Evolutionary conservation across 768 basidiomycete species (phyloP), one percentile per base, ranked within the genome.

Genomic region (Auriculariales sp.): DNA sequence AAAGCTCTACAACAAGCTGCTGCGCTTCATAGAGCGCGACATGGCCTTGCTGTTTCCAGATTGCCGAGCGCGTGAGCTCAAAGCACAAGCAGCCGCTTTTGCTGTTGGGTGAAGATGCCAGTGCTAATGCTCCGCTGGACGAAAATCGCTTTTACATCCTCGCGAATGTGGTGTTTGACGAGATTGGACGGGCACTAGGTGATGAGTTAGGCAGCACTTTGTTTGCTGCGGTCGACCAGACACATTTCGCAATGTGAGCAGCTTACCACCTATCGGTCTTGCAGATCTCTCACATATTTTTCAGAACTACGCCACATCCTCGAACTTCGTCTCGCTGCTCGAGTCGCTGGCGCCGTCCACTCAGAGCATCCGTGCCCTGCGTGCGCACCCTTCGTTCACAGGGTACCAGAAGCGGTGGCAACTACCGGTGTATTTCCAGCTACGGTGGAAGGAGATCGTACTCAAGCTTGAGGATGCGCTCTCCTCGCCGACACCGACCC

Each of bases 371-470:
- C 69, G 78, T 52, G 68, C 71, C 2, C 81, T 97, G 75, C 78
- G 89, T 3, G 59, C 68, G 3, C 85, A 90, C 61, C 75, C 79
- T 0, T 69, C 79, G 3, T 94, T 81, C 61, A 54, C 59, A 22
- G 64, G 79, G 1, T 95, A 98, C 59, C 78, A 84, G 59, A 73
- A 77, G 53, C 75, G 91, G 30, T 99, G 95, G 93, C 95, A 98
- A 61, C 73, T 99, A 2, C 87, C 90, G 1, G 85, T 98, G 7
- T 98, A 98, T 61, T 98, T 94, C 62, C 95, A 99, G 59, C 69
- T 99, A 53, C 76, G 94, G 36, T 94, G 93, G 90, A 95, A 95
- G 64, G 94, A 95, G 59, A 86, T 94, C 47, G 78, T 92, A 0
- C 66, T 73, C 0, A 71, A 69, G 46, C 66, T 95, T 14, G 95